A percentile compares a stretch with the other conserved stretches of the same genome.
These are phyloP conservation scores for Amanita fuliginea DNA, from an alignment of 768 basidiomycete species.

Conservation along the genomic window DNA sequence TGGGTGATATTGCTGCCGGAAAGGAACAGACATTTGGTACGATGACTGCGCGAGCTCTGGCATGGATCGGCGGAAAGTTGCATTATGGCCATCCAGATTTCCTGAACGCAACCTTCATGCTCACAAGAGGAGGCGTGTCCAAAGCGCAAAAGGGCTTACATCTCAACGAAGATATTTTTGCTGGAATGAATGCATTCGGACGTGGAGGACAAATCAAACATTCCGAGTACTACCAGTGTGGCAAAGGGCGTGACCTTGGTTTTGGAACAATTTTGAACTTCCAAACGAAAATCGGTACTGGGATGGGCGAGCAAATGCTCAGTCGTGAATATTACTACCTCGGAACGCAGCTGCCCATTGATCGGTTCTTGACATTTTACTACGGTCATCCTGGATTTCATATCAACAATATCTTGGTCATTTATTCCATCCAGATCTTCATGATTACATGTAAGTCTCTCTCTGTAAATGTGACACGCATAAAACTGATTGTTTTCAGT, in stretches of 20 bases:
- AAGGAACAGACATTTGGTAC: constrained; percentile 99
- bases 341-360: constrained; percentile 94
- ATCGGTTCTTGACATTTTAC: constrained; percentile 99
- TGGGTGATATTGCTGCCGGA: constrained; percentile 97
- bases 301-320: constrained; percentile 99
- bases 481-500: constrained; percentile 32
- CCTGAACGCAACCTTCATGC: constrained; percentile 97
- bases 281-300: constrained; percentile 99
- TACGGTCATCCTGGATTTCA: constrained; percentile 99
- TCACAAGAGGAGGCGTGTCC: constrained; percentile 94
- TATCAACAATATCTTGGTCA: constrained; percentile 98
- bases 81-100: constrained; percentile 99
- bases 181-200: constrained; percentile 98
- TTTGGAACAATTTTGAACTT: constrained; percentile 99
- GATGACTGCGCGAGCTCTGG: constrained; percentile 87
- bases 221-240: constrained; percentile 98
- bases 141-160: constrained; percentile 99
- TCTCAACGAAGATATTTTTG: constrained; percentile 98
- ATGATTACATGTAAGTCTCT: constrained; percentile 77
- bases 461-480: neutral
- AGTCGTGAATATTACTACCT: constrained; percentile 99
- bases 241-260: constrained; percentile 97
- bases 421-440: constrained; percentile 95
- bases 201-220: constrained; percentile 99
- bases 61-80: constrained; percentile 97